These are phyloP conservation scores for Eleusine coracana DNA, from an alignment of 176 grass and related monocot species.

Conservation along the genomic window DNA sequence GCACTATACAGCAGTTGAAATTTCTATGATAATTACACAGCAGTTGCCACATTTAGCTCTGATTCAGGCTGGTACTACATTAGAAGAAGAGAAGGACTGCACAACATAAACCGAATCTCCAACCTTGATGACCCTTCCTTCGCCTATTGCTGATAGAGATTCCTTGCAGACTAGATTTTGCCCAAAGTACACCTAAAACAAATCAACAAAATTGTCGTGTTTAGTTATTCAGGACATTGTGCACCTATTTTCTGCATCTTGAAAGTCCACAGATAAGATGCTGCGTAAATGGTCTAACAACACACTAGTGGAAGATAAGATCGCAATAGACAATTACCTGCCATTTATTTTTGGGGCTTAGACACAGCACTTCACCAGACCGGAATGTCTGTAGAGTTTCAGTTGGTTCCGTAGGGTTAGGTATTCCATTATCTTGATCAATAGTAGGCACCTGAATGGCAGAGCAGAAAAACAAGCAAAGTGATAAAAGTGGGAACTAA, in stretches of 20 bases:
- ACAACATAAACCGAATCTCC: conserved; percentile 68
- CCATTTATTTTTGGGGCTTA: conserved; percentile 59
- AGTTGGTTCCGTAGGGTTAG: not conserved
- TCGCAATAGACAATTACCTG: conserved; percentile 38
- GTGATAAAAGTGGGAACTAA: not conserved
- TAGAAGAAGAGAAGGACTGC: conserved; percentile 46
- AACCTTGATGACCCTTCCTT: conserved; percentile 57
- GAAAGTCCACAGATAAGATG: not conserved
- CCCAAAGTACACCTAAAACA: conserved; percentile 70
- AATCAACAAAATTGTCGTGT: not conserved
- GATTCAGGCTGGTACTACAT: conserved; percentile 57
- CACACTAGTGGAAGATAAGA: not conserved
- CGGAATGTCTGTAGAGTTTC: not conserved
- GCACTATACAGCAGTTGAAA: not conserved
- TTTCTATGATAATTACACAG: not conserved
- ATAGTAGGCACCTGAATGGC: not conserved
- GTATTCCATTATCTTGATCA: not conserved
- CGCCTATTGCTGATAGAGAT: conserved; percentile 35
- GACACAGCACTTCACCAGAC: not conserved
- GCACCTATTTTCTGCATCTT: not conserved
- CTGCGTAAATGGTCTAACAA: not conserved
- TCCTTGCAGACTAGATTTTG: conserved; percentile 89
- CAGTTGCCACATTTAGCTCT: not conserved
- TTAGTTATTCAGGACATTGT: not conserved
- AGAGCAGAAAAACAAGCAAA: not conserved